Base-by-base conservation (phyloP, 2,329 filamentous ascomycete genomes). In the Ophiostoma piceae region DNA sequence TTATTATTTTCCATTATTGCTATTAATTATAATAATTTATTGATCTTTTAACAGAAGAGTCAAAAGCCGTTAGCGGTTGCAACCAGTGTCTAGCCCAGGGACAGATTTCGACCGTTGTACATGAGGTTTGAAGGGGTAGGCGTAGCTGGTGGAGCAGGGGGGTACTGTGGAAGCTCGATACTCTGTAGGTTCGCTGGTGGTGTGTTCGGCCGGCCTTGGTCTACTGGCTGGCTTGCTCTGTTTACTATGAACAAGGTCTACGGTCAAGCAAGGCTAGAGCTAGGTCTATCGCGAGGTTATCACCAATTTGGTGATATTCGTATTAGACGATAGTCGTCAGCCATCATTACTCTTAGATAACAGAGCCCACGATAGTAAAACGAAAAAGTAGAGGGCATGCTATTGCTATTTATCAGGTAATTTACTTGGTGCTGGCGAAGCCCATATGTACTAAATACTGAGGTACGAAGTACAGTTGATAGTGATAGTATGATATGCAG, bases 81-180 rank as follows among this genome's bases (percentile, higher is more conserved):
- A 57, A 26, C 51, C 51, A 57, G 51, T 57, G 68, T 43, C 71
- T 73, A 68, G 72, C 64, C 67, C 71, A 73, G 72, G 70, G 70
- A 73, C 71, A 65, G 66, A 35, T 66, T 68, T 70, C 60, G 67
- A 70, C 71, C 69, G 72, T 71, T 73, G 68, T 67, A 57, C n/a
- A 29, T 26, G 22, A 71, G 64, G 70, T 73, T 71, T 71, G 70
- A 73, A 71, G 72, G 71, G 72, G 70, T 70, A 73, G 68, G 64
- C 57, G 68, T 67, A 62, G 66, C 54, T 68, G 60, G 71, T 71
- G 70, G 72, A 68, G 60, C 16, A 37, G 60, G 14, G 60, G 47
- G 47, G n/a, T 35, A 35, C 35, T 35, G n/a, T 14, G 29, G 51
- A 57, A 26, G n/a, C 51, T 47, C 43, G 43, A 47, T n/a, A 47